Evolutionary conservation across 106 monocot genomes (phyloP), one percentile per base, ranked within the genome.

Genomic region (Cymbidium sinense): DNA sequence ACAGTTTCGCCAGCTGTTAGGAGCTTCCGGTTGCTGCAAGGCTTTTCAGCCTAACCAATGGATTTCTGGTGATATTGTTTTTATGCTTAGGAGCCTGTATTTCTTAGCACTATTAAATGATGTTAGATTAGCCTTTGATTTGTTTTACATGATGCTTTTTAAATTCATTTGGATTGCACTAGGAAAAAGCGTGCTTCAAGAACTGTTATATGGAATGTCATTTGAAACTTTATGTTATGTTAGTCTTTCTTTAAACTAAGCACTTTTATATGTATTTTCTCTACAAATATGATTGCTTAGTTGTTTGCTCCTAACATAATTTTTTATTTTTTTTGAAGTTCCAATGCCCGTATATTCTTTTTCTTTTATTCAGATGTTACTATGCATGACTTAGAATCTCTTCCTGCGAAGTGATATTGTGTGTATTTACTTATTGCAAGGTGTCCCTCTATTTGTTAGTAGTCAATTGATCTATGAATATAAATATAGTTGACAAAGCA

Each of bases 21-120:
- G 86, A 87, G 83, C 30, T 80, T 89, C 34, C 73, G 89, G 62
- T 84, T 90, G 84, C 64, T 91, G 86, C 86, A 89, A 34, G 84
- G 65, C 44, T 72, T 85, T 83, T 93, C 90, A 1, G 79, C 74
- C n/a, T 93, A 75, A 87, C 28, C 61, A 27, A 17, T 77, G 30
- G 70, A 76, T 73, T 30, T 83, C 2, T 70, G 28, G 50, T 64
- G 50, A 75, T 74, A 44, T 11, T 74, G 27, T 11, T 74, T 43
- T 35, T 15, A 44, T 23, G 12, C 20, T 74, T 43, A 4, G 1
- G 18, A 20, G 25, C 44, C 39, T 71, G 44, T 74, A 44, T 43
- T 74, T 72, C 43, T 44, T 44, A 37, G 37, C 17, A 20, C 15
- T 7, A 2, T 11, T 44, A 23, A 12, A 74, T 74, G 25, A 23